Evolutionary conservation across 805 yeast genomes (phyloP).

Genomic region (Zygoascus bituminiphila): DNA sequence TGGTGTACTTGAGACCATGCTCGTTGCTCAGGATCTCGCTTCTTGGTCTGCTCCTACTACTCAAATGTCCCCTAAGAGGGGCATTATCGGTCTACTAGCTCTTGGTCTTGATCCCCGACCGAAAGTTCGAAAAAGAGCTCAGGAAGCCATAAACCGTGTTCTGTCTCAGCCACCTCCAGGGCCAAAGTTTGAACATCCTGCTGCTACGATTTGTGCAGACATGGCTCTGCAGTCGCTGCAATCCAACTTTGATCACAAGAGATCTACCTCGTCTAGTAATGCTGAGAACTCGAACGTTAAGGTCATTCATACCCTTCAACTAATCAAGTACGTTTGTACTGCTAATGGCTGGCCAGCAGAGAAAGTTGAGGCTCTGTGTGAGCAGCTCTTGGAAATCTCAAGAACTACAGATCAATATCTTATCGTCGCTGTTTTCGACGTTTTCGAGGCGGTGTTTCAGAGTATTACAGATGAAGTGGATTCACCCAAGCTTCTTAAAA

Average conservation of each 20-base stretch:
- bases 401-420: constrained; percentile 77
- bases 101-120: constrained; percentile 84
- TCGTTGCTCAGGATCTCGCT: constrained; percentile 69
- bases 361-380: constrained; percentile 66
- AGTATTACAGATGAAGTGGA: constrained; percentile 50
- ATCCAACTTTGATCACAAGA: constrained; percentile 25
- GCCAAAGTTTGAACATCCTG: constrained; percentile 72
- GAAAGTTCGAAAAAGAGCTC: constrained; percentile 90
- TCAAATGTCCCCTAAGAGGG: constrained; percentile 62
- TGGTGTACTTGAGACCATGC: constrained; percentile 74
- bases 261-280: constrained; percentile 22
- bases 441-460: constrained; percentile 72
- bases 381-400: constrained; percentile 62
- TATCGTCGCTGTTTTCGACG: constrained; percentile 73
- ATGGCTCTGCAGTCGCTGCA: constrained; percentile 51
- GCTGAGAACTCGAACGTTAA: constrained; percentile 38
- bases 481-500: constrained; percentile 52
- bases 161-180: constrained; percentile 65
- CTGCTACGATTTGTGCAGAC: constrained; percentile 60
- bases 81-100: constrained; percentile 67
- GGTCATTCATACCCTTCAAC: constrained; percentile 68
- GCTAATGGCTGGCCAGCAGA: constrained; percentile 78
- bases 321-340: constrained; percentile 59
- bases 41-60: constrained; percentile 54
- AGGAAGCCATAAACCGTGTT: constrained; percentile 69